Evolutionary conservation across 2,329 filamentous ascomycete species (phyloP).

Genomic region (Nothopassalora personata): DNA sequence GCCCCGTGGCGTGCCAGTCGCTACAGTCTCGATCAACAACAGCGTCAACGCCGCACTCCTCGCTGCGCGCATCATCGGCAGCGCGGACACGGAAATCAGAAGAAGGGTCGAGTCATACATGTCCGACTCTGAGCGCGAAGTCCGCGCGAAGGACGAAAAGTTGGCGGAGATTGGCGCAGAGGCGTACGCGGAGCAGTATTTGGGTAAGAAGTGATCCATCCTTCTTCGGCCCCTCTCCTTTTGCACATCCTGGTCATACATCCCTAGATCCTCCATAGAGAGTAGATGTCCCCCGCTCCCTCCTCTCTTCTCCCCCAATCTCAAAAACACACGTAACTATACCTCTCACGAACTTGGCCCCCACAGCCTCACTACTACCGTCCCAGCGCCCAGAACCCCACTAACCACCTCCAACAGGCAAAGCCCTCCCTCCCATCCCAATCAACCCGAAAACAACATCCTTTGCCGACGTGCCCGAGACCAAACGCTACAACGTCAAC

Average conservation of each 20-base stretch:
- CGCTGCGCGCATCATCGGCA: conserved; percentile 41
- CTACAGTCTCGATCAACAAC: conserved; percentile 44
- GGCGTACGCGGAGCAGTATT: conserved; percentile 25
- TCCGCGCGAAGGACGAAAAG: conserved; percentile 56
- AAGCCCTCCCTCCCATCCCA: conserved; percentile 1
- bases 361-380: too few relatives aligned
- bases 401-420: background rate
- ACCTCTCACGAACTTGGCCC: background rate
- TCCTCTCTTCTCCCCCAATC: too few relatives aligned
- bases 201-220: conserved; percentile 24
- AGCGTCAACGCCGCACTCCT: conserved; percentile 44
- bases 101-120: conserved; percentile 58
- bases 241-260: background rate
- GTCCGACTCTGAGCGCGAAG: conserved; percentile 57
- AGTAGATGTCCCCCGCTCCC: background rate
- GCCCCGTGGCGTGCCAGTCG: conserved; percentile 43
- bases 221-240: background rate
- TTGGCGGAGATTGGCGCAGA: conserved; percentile 50
- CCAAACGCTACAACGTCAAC: background rate
- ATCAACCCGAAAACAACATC: background rate
- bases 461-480: background rate
- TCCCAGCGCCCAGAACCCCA: too few relatives aligned
- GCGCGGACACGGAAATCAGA: conserved; percentile 48
- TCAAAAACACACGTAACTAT: background rate
- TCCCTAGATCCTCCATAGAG: background rate